These are phyloP conservation scores for Leccinum sublutescens DNA, from an alignment of 768 basidiomycete genomes.

Conservation along the genomic window DNA sequence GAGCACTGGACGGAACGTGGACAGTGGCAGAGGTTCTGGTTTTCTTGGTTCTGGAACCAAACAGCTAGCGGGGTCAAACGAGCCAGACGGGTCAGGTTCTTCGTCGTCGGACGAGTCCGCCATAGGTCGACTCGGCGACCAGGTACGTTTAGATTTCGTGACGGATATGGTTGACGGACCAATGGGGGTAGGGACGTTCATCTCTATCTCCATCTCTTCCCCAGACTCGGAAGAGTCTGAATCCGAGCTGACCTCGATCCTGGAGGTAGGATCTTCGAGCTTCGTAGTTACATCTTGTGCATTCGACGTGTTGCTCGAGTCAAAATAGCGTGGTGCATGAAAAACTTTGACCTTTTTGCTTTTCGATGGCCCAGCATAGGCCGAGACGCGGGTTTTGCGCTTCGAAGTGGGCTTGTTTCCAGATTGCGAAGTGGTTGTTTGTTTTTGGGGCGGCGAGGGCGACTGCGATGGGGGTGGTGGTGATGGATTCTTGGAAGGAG, in stretches of 20 bases:
- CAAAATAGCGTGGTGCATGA: constrained; percentile 36
- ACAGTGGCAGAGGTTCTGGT: constrained; percentile 32
- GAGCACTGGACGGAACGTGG: constrained; percentile 48
- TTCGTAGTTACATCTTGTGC: constrained; percentile 15
- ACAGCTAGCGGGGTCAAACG: neutral
- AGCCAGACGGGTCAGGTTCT: constrained; percentile 12
- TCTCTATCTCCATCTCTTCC: constrained; percentile 24
- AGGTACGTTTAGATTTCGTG: constrained; percentile 38
- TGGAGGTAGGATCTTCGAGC: constrained; percentile 34
- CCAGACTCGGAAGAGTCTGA: constrained; percentile 21
- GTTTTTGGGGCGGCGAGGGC: constrained; percentile 12
- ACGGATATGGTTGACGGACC: constrained; percentile 13
- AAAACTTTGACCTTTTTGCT: constrained; percentile 33
- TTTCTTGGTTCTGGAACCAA: constrained; percentile 1
- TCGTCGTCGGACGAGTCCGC: constrained; percentile 51
- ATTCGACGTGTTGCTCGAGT: constrained; percentile 32
- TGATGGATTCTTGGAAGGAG: constrained; percentile 16
- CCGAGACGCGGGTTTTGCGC: constrained; percentile 40
- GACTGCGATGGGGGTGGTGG: constrained; percentile 4
- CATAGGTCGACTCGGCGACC: constrained; percentile 59
- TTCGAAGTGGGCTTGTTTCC: constrained; percentile 37
- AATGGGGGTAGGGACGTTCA: constrained; percentile 16
- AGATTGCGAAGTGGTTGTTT: neutral
- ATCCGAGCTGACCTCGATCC: constrained; percentile 37
- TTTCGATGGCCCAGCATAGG: constrained; percentile 18